Base-by-base conservation (phyloP, 257 asterid genomes). In the Verbascum thapsus region DNA sequence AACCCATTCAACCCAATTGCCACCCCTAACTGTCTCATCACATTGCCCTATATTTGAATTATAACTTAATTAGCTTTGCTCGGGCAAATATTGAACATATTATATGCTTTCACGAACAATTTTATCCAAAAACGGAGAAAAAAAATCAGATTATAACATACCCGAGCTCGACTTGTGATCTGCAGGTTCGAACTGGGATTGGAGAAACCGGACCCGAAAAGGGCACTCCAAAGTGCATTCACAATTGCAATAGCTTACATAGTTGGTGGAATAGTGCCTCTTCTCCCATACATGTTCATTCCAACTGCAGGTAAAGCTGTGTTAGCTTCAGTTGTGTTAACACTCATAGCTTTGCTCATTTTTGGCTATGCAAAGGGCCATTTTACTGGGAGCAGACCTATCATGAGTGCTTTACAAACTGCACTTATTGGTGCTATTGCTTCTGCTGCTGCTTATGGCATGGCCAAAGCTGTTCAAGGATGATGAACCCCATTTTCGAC, bases 381-480 rank as follows among this genome's bases (percentile, higher is more conserved):
- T 67, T 92, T 81, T 57, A 92, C 99, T 3, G 97, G 96, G 8
- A 76, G 64, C 70, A 83, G 49, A 44, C 97, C 99, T 4, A 17
- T 92, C 13, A 43, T 55, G 54, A 92, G 94, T 16, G 99, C 91
- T 23, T 16, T 92, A 0, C 85, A 92, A 53, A 92, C 99, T 1
- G 85, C 99, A 38, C 23, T 89, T 0, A 81, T 92, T n/a, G 99
- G 99, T 48, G 99, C 97, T 35, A 59, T 87, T 64, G 99, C 99
- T 0, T 92, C 99, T 44, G 99, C 99, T 35, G 96, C 95, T 78
- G 99, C 99, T 52, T 92, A 74, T 63, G 96, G 95, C 47, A 73
- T 92, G 83, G 99, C 99, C 66, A 92, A 89, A 74, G 80, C 53
- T 13, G 84, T 92, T 17, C 95, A 81, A 74, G 85, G 77, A 69